Base-by-base conservation (phyloP, 108 stramenopile species). In the Bacterosira constricta region DNA sequence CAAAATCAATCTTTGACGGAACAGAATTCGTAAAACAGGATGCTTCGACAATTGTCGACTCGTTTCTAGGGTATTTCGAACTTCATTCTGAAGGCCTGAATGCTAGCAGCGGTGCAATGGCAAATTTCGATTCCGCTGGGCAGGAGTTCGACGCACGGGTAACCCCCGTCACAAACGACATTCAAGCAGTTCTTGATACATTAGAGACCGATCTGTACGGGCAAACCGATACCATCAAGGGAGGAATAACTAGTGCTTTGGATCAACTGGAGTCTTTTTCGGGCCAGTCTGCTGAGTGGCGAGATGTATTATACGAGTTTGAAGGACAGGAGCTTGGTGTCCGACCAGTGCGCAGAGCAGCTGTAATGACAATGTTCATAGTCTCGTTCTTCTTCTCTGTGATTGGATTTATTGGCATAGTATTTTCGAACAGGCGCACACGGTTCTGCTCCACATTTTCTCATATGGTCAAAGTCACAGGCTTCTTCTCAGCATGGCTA, bases 111-210 rank as follows among this genome's bases (percentile, higher is more conserved):
- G n/a, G n/a, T n/a, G 53, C 76, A 12, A 23, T 71, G 2, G 44
- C 41, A 11, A 23, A 53, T 0, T 82, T 82, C 44, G 63, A 68
- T 11, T 60, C 76, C 1, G 81, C 81, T 13, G 44, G 61, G 6
- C 11, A 23, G 3, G 68, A 57, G 23, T 83, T 83, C 47, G 78
- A 71, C 5, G 53, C 42, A 29, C 61, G 80, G 42, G 74, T 83
- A 13, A 46, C 49, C 0, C 82, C 82, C 7, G 68, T 83, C 53
- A 74, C 65, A 11, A 31, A 66, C 47, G 57, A 67, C 37, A 68
- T 83, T 18, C 71, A 83, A 56, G 54, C 44, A 25, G 49, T 83
- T 59, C 60, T 83, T 0, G 79, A 83, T 56, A 83, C 82, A 10
- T 36, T 83, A 12, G 69, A 83, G 35, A 26, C 58, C 12, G 82